phyloP scores from a whole-genome alignment of 768 basidiomycete species.

The Rhodotorula taiwanensis region DNA sequence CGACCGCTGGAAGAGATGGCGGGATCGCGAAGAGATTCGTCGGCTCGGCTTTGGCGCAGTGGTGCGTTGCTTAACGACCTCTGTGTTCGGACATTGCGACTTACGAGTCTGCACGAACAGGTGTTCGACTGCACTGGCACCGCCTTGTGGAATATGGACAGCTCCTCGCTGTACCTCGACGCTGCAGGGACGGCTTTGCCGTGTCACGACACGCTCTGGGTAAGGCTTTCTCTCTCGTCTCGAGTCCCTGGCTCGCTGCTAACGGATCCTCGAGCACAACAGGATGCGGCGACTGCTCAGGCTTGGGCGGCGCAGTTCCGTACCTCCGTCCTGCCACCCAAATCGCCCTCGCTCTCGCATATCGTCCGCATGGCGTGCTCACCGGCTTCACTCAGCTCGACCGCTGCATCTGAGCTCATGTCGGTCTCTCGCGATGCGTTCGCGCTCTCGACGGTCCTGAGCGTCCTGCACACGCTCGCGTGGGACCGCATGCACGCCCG shows the following conservation, averaged over 20 bases:
- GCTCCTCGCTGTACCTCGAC: slow-evolving; percentile 22
- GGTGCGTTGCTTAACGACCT: neutral
- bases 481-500: slow-evolving; percentile 13
- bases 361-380: slow-evolving; percentile 18
- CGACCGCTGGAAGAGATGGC: slow-evolving; percentile 34
- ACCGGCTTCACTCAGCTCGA: neutral
- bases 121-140: slow-evolving; percentile 26
- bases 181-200: slow-evolving; percentile 28
- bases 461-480: slow-evolving; percentile 16
- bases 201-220: slow-evolving; percentile 30
- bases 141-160: slow-evolving; percentile 30
- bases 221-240: too few species aligned
- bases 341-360: slow-evolving; percentile 11
- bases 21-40: slow-evolving; percentile 31
- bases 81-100: neutral
- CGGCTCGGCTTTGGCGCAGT: slow-evolving; percentile 29
- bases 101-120: slow-evolving; percentile 1
- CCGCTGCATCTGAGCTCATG: neutral
- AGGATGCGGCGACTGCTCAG: slow-evolving; percentile 26
- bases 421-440: slow-evolving; percentile 22
- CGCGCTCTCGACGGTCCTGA: slow-evolving; percentile 24
- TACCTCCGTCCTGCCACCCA: slow-evolving; percentile 3
- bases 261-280: too few species aligned
- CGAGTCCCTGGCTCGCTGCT: too few species aligned
- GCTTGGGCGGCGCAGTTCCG: slow-evolving; percentile 23